Evolutionary conservation across 2,329 filamentous ascomycete genomes (phyloP), one percentile per base, ranked within the genome.

Genomic region (Scopulariopsis brevicaulis): DNA sequence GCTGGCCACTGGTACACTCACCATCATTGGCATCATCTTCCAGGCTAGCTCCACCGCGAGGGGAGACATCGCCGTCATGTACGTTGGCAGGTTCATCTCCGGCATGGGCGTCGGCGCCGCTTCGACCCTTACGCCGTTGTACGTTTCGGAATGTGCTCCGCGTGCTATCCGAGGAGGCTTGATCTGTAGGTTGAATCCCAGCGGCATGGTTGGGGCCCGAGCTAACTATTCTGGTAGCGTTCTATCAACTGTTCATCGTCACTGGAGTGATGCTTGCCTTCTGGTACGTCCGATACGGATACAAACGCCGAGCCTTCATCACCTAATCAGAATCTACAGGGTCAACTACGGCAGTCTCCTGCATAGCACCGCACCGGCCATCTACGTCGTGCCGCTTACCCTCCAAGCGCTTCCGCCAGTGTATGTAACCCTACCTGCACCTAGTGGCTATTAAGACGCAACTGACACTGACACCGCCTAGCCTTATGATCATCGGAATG

Each of bases 321-420:
- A 28, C 64, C 53, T 14, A 10, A 10, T 20, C 2, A 46, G 12
- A 22, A 71, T 71, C 37, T 73, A 32, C 28, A 83, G 77, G 78
- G 72, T 79, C 67, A 82, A 79, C 67, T 83, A 80, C 59, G 79
- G 77, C 32, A 73, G 72, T 54, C 67, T 76, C 28, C 70, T 77
- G 20, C 71, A 79, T 60, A 68, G 78, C 48, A 60, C 65, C 12
- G 68, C 80, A 32, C 71, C 75, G 3, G 73, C 77, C 7, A 73
- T 77, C 52, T 87, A 79, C 66, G 74, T 85, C 43, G 74, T 88
- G 1, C 85, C 86, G 0, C 73, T 89, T 3, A 77, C 81, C 10
- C 75, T 87, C 59, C 86, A 89, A 67, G 78, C 75, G 56, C 71
- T 88, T 3, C 85, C 86, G 0, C 84, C 85, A 1, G 62, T 86